Evolutionary conservation across 116 monocot genomes (phyloP).

Genomic region (Iris pallida): DNA sequence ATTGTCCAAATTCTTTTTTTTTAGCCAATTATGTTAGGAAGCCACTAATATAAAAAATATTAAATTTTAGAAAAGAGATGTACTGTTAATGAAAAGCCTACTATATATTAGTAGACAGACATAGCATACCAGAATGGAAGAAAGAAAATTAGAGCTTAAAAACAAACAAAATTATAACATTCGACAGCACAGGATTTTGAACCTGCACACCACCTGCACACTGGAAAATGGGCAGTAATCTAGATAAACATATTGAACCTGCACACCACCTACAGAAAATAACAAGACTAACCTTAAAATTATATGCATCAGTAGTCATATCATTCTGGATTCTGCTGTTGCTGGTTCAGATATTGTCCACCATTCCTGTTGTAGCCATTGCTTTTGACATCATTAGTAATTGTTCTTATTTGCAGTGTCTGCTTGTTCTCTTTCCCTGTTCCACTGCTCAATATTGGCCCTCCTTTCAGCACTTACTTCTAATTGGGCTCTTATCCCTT

Average conservation of each 20-base stretch:
- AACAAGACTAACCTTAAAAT: slow-evolving; percentile 9
- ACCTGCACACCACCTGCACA: slow-evolving; percentile 58
- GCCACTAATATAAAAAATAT: too few relatives aligned
- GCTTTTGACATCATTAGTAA: background rate
- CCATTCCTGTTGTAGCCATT: slow-evolving; percentile 19
- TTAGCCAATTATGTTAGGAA: too few relatives aligned
- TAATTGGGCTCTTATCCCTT: slow-evolving; percentile 41
- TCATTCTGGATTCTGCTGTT: slow-evolving; percentile 1
- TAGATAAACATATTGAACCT: slow-evolving; percentile 3
- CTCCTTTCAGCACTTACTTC: slow-evolving; percentile 86
- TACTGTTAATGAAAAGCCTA: too few relatives aligned
- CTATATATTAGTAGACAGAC: too few relatives aligned
- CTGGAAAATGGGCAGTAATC: slow-evolving; percentile 43
- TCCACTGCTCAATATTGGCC: slow-evolving; percentile 91
- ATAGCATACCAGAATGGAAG: too few relatives aligned
- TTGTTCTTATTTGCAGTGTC: slow-evolving; percentile 7
- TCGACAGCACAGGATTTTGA: slow-evolving; percentile 39
- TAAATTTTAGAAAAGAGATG: too few relatives aligned
- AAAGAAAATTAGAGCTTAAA: background rate
- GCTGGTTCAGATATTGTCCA: slow-evolving; percentile 8
- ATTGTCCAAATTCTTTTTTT: too few relatives aligned
- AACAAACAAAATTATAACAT: slow-evolving; percentile 8
- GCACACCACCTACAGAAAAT: background rate
- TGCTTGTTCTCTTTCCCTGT: slow-evolving; percentile 68
- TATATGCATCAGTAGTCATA: background rate